Conservation (phyloP, 805 yeast species). For the Lachancea kluyveri region DNA sequence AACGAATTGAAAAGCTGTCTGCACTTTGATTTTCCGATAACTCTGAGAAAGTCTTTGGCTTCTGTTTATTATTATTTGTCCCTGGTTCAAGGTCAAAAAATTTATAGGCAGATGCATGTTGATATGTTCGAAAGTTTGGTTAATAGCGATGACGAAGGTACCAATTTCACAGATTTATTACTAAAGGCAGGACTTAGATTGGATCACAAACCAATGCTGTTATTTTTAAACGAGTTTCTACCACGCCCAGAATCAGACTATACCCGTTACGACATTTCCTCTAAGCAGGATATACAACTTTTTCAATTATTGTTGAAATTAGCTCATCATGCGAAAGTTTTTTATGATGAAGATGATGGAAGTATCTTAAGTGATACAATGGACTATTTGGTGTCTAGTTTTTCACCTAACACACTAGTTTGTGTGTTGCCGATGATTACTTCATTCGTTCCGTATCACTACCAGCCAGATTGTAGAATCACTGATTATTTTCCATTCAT, state of each 20-base stretch:
- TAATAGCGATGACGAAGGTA: conserved; percentile 30
- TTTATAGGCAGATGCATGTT: conserved; percentile 54
- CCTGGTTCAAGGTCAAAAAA: conserved; percentile 63
- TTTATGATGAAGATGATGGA: conserved; percentile 41
- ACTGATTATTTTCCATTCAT: conserved; percentile 57
- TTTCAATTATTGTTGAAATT: conserved; percentile 44
- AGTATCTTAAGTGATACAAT: conserved; percentile 41
- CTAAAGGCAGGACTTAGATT: conserved; percentile 27
- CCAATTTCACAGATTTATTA: conserved; percentile 28
- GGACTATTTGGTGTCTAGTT: conserved; percentile 44
- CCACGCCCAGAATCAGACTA: conserved; percentile 45
- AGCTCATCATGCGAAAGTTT: conserved; percentile 48
- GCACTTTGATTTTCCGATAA: conserved; percentile 67
- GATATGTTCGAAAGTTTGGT: conserved; percentile 56
- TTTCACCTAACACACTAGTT: conserved; percentile 48
- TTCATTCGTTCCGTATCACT: conserved; percentile 44
- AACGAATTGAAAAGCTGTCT: conserved; percentile 76
- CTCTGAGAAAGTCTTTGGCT: conserved; percentile 53
- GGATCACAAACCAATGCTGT: conserved; percentile 32
- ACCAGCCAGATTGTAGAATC: conserved; percentile 34
- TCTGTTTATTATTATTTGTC: conserved; percentile 66
- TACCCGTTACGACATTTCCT: conserved; percentile 32
- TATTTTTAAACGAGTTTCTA: conserved; percentile 31
- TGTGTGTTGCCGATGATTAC: conserved; percentile 46
- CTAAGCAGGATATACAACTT: conserved; percentile 39